These are phyloP conservation scores for Golubevia pallescens DNA, from an alignment of 1,284 basidiomycete species.

Conservation along the genomic window DNA sequence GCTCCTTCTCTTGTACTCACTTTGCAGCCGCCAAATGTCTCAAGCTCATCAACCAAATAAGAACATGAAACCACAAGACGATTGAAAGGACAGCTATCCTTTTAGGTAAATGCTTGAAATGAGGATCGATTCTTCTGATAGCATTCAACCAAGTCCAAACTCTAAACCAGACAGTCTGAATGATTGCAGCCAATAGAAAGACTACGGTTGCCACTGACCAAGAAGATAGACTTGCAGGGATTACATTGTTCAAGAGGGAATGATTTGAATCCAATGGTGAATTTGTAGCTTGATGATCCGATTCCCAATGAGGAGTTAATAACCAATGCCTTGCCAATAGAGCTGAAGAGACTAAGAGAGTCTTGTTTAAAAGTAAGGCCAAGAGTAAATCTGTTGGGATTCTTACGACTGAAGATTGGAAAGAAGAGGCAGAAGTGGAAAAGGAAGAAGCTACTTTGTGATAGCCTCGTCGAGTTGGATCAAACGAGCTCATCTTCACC, in stretches of 20 bases:
- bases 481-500: too few species aligned
- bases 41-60: constrained; percentile 55
- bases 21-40: constrained; percentile 39
- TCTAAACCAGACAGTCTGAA: constrained; percentile 38
- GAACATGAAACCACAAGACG: constrained; percentile 35
- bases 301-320: constrained; percentile 33
- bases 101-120: constrained; percentile 24
- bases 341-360: constrained; percentile 52
- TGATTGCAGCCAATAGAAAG: constrained; percentile 38
- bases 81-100: constrained; percentile 32
- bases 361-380: constrained; percentile 54
- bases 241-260: too few species aligned
- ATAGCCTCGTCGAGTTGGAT: too few species aligned
- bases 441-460: too few species aligned
- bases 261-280: neutral
- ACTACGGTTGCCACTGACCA: constrained; percentile 49
- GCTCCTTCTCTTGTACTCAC: constrained; percentile 5
- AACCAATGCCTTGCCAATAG: constrained; percentile 58
- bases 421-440: too few species aligned
- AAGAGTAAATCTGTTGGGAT: constrained; percentile 58
- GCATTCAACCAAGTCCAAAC: constrained; percentile 50
- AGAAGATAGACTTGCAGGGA: constrained; percentile 17
- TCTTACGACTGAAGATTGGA: constrained; percentile 8
- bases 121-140: constrained; percentile 20
- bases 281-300: constrained; percentile 7